Evolutionary conservation across 768 basidiomycete species (phyloP).

Genomic region (Paxillus rubicundulus): DNA sequence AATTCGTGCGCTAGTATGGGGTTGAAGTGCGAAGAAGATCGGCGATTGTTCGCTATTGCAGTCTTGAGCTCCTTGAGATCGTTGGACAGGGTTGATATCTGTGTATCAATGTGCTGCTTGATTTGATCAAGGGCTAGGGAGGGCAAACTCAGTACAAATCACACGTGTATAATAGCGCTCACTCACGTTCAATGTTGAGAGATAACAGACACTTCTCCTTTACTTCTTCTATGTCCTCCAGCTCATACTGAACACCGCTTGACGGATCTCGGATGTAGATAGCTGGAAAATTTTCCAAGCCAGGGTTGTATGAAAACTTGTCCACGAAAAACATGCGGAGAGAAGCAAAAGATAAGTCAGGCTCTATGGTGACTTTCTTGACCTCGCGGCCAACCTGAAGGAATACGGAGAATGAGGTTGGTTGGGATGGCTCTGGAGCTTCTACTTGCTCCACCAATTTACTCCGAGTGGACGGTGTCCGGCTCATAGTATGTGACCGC

Average conservation of each 20-base stretch:
- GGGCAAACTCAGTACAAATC: conserved; percentile 7
- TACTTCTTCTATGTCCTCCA: conserved; percentile 93
- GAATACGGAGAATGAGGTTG: conserved; percentile 63
- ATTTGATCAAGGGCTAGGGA: conserved; percentile 91
- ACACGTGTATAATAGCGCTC: neutral
- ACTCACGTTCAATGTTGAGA: conserved; percentile 95
- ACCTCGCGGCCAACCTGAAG: conserved; percentile 88
- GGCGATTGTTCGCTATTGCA: conserved; percentile 54
- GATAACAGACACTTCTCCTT: conserved; percentile 85
- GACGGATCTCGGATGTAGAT: conserved; percentile 93
- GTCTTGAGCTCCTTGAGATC: conserved; percentile 88
- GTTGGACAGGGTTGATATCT: conserved; percentile 79
- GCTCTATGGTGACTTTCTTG: conserved; percentile 78
- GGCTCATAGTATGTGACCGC: conserved; percentile 8
- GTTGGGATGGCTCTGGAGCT: conserved; percentile 13
- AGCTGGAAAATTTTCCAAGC: conserved; percentile 88
- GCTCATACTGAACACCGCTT: conserved; percentile 91
- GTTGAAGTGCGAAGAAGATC: conserved; percentile 47
- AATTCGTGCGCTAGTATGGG: conserved; percentile 54
- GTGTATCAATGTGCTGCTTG: conserved; percentile 94
- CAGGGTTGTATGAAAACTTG: conserved; percentile 91
- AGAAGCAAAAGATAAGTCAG: conserved; percentile 65
- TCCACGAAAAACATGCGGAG: conserved; percentile 90
- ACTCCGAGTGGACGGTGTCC: conserved; percentile 6
- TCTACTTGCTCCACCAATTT: conserved; percentile 21